Evolutionary conservation across 805 yeast genomes (phyloP), one percentile per base, ranked within the genome.

Genomic region (Ogataea populi-albae): DNA sequence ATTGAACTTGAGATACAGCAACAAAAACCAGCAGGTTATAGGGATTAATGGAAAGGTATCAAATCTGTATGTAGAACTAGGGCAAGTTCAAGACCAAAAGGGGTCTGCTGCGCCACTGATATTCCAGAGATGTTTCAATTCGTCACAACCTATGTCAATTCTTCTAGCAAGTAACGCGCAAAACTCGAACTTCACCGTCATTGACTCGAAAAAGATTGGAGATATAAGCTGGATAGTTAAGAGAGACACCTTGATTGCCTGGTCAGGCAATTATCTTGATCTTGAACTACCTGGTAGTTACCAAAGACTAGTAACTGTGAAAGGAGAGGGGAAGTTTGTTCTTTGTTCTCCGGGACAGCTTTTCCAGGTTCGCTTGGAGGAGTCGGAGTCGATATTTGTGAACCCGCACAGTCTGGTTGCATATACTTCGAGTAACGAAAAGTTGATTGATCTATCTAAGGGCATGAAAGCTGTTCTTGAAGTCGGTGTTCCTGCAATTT

Each of bases 31-130:
- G 14, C 54, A 65, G 4, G 51, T 72, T 23, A 51, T 71, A 10
- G 75, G 71, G 1, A 51, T 71, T 32, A 68, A 70, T 50, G 77
- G 77, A 1, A 59, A 67, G 30, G 37, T 65, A 5, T 35, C 47
- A 12, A 52, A 54, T 11, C 34, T 66, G 31, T 45, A 48, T 15
- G 55, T 50, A 6, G 62, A 61, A 34, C 30, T 59, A 20, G 56
- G 58, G 0, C 48, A 47, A 30, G 37, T 46, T 6, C 43, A 40
- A n/a, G 32, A 35, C 6, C 30, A 45, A 26, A 34, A 34, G 6
- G 17, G 12, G 8, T 17, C 33, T 4, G 46, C 31, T 20, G 45
- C 47, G 9, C 35, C 37, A 3, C 31, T 60, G 17, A 30, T 60
- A 4, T 66, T 56, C 37, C 68, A 66, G 40, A 50, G 66, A 36